Percentiles rank a stretch among this genome's conserved stretches.
Evolutionary conservation across 768 basidiomycete species (phyloP).

Genomic region (Cubamyces lactineus): DNA sequence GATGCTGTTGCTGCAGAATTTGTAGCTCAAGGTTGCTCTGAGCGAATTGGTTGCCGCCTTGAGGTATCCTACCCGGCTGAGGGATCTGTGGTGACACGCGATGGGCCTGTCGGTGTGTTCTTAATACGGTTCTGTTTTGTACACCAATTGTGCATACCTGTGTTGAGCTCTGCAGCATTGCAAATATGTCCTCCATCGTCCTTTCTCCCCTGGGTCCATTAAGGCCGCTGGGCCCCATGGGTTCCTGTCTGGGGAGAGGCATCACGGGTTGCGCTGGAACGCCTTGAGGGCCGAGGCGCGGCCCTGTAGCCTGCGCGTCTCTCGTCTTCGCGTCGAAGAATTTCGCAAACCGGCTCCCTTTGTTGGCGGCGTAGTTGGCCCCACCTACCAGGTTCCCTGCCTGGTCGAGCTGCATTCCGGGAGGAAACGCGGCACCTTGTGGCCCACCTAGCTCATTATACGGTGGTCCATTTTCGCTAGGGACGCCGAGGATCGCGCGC

Average conservation of each 20-base stretch:
- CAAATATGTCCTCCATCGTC: conserved; percentile 79
- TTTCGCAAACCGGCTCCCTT: conserved; percentile 85
- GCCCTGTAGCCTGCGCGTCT: conserved; percentile 43
- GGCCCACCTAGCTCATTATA: conserved; percentile 26
- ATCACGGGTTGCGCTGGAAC: conserved; percentile 42
- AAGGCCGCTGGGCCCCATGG: conserved; percentile 40
- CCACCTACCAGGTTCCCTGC: conserved; percentile 33
- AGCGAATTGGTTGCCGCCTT: conserved; percentile 31
- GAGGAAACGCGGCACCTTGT: conserved; percentile 14
- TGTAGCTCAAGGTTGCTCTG: conserved; percentile 40
- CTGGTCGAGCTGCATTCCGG: conserved; percentile 23
- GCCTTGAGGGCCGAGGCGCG: conserved; percentile 39
- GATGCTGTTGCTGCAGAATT: conserved; percentile 45
- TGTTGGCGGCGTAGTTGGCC: conserved; percentile 54
- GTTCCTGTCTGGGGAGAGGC: conserved; percentile 48
- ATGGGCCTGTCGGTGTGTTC: conserved; percentile 20
- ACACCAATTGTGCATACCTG: conserved; percentile 53
- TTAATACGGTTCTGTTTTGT: not conserved
- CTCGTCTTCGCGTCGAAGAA: conserved; percentile 77
- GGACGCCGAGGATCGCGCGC: conserved; percentile 24
- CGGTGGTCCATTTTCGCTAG: conserved; percentile 20
- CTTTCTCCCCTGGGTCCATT: conserved; percentile 45
- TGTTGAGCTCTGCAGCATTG: conserved; percentile 77
- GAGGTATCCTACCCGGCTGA: conserved; percentile 29
- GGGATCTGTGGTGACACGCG: conserved; percentile 31